phyloP scores from a whole-genome alignment of 257 asterid genomes.

The Solanum corneliomulleri region DNA sequence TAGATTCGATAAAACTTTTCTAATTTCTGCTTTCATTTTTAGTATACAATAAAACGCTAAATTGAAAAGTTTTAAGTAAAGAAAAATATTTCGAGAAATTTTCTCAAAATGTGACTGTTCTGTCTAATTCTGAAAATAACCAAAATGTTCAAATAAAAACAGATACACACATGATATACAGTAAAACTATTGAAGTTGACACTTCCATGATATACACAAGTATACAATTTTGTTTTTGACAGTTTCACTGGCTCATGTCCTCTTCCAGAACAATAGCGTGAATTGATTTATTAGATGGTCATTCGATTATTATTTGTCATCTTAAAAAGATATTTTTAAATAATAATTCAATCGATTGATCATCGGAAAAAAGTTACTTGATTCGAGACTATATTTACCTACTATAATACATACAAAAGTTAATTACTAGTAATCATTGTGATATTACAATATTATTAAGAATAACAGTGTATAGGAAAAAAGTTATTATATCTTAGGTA shows the following conservation, averaged over 20 bases:
- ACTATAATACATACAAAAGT: background rate
- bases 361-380: no score
- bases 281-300: background rate
- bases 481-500: no score
- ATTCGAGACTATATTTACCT: no score
- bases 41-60: background rate
- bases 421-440: background rate
- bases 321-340: background rate
- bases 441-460: no score
- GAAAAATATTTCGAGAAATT: background rate
- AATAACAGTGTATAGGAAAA: rapidly evolving
- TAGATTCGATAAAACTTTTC: background rate
- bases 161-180: background rate
- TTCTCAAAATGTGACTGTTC: background rate
- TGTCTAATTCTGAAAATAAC: background rate
- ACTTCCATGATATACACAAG: background rate
- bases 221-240: background rate
- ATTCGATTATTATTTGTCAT: background rate
- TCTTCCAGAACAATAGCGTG: background rate
- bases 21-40: background rate
- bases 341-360: no score
- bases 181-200: background rate
- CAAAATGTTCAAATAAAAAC: background rate
- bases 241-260: background rate
- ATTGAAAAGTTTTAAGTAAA: background rate